Evolutionary conservation across 495 filamentous ascomycete species (phyloP).

Genomic region (Lepraria neglecta): DNA sequence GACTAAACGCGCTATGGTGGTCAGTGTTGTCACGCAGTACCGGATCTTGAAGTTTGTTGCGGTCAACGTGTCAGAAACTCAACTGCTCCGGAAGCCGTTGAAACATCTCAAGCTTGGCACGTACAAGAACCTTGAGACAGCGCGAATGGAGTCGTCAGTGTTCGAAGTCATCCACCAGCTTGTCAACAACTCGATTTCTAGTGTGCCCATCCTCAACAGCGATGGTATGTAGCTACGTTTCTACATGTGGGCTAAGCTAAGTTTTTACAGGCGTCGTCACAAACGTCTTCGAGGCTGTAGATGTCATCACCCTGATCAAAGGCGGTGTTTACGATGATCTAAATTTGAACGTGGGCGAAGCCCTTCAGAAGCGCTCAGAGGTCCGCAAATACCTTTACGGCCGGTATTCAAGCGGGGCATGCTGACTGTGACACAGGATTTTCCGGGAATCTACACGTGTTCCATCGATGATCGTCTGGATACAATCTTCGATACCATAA

Average conservation of each 20-base stretch:
- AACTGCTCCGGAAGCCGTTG: constrained; percentile 80
- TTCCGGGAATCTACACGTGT: constrained; percentile 94
- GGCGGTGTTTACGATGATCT: constrained; percentile 89
- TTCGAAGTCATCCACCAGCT: constrained; percentile 94
- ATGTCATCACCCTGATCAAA: constrained; percentile 93
- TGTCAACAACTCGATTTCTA: constrained; percentile 87
- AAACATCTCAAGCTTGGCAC: constrained; percentile 81
- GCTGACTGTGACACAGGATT: constrained; percentile 54
- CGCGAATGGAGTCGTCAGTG: constrained; percentile 85
- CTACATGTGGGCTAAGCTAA: constrained; percentile 1
- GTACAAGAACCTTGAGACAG: constrained; percentile 71
- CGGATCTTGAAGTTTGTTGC: constrained; percentile 97
- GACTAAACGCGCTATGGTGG: constrained; percentile 84
- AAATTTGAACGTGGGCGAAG: constrained; percentile 79
- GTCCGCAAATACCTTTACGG: constrained; percentile 37
- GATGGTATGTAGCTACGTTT: constrained; percentile 46
- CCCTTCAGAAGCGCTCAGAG: constrained; percentile 76
- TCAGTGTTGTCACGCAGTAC: constrained; percentile 96
- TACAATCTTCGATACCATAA: constrained; percentile 94
- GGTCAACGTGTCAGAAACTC: constrained; percentile 89
- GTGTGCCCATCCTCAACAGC: constrained; percentile 84
- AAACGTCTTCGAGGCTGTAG: constrained; percentile 97
- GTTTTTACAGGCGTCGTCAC: constrained; percentile 57
- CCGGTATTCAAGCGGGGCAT: not conserved
- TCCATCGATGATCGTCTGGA: constrained; percentile 84